phyloP scores from a whole-genome alignment of 2,329 filamentous ascomycete genomes.

The Phialocephala subalpina region DNA sequence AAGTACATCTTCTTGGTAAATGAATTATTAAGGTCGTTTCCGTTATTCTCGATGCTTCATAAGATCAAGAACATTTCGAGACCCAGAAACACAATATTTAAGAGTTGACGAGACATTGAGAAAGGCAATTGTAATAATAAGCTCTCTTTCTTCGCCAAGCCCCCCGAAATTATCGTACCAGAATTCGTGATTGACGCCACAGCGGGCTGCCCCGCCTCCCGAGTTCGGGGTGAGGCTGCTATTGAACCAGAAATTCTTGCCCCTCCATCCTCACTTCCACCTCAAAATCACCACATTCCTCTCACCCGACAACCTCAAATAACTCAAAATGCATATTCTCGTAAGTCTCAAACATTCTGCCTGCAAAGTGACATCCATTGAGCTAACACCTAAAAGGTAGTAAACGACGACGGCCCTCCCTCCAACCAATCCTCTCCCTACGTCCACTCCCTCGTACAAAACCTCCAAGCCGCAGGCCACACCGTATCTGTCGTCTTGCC shows the following conservation, averaged over 20 bases:
- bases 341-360: constrained; percentile 45
- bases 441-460: constrained; percentile 75
- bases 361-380: background rate
- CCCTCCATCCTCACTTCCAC: constrained; percentile 19
- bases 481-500: constrained; percentile 92
- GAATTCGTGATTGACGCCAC: constrained; percentile 11
- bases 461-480: constrained; percentile 79
- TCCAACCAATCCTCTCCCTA: constrained; percentile 82
- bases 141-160: background rate
- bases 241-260: constrained; percentile 14
- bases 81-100: background rate
- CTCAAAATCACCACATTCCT: constrained; percentile 1
- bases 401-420: constrained; percentile 85
- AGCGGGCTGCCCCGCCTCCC: constrained; percentile 8
- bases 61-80: background rate
- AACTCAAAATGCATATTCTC: constrained; percentile 56
- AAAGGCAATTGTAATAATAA: background rate
- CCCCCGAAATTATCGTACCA: background rate
- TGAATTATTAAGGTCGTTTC: background rate
- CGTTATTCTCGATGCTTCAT: background rate
- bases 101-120: background rate
- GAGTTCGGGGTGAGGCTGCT: constrained; percentile 19
- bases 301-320: background rate
- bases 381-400: constrained; percentile 49
- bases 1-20: background rate